These are phyloP conservation scores for Fusarium sp. DNA, from an alignment of 2,329 filamentous ascomycete species.

Conservation along the genomic window DNA sequence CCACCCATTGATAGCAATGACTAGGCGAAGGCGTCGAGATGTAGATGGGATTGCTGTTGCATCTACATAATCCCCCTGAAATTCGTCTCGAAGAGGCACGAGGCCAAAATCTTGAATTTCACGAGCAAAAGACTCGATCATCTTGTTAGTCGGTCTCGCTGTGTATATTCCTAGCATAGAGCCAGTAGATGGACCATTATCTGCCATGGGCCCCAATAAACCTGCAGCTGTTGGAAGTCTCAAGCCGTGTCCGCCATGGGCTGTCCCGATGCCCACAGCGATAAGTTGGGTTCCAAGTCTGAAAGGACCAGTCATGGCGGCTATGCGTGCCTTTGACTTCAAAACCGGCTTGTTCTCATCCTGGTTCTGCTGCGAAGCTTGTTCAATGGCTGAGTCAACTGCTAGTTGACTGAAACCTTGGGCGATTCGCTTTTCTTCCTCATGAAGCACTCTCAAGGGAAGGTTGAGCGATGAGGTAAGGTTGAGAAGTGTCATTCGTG, in stretches of 20 bases:
- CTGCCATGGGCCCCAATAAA: slow-evolving; percentile 82
- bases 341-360: slow-evolving; percentile 73
- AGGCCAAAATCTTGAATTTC: slow-evolving; percentile 93
- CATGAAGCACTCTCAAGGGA: slow-evolving; percentile 70
- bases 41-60: slow-evolving; percentile 64
- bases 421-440: slow-evolving; percentile 81
- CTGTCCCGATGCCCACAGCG: slow-evolving; percentile 80
- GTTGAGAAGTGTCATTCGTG: slow-evolving; percentile 76
- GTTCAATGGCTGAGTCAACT: slow-evolving; percentile 56
- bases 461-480: slow-evolving; percentile 79
- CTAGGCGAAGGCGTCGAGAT: slow-evolving; percentile 80
- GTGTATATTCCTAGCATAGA: slow-evolving; percentile 93
- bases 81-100: slow-evolving; percentile 73
- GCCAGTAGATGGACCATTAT: slow-evolving; percentile 83
- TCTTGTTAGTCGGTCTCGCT: slow-evolving; percentile 82
- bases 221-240: slow-evolving; percentile 79
- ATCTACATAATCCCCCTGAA: slow-evolving; percentile 57
- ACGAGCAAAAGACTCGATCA: slow-evolving; percentile 87
- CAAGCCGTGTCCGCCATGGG: slow-evolving; percentile 82
- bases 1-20: slow-evolving; percentile 87
- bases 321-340: slow-evolving; percentile 76
- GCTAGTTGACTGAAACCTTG: slow-evolving; percentile 79
- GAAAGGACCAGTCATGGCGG: slow-evolving; percentile 55
- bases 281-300: slow-evolving; percentile 82
- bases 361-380: slow-evolving; percentile 50